phyloP scores from a whole-genome alignment of 108 stramenopile genomes.

The Cyclostephanos invisitatus region DNA sequence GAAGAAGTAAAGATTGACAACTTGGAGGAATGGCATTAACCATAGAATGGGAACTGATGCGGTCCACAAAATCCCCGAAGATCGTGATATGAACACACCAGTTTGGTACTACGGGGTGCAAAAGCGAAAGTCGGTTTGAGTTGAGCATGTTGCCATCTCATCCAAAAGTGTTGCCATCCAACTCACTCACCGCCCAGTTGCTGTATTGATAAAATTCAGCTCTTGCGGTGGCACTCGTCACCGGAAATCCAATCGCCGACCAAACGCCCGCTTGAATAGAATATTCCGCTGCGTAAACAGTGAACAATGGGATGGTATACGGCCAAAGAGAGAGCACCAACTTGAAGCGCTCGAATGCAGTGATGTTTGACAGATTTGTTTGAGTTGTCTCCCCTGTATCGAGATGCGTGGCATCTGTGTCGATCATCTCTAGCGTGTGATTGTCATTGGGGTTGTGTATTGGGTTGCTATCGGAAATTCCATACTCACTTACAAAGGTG shows the following conservation, averaged over 20 bases:
- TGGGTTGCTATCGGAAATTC: neutral
- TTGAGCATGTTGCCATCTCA: neutral
- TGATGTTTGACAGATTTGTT: slow-evolving; percentile 24
- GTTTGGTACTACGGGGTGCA: slow-evolving; percentile 53
- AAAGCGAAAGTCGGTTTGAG: neutral
- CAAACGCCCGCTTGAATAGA: slow-evolving; percentile 63
- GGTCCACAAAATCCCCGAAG: slow-evolving; percentile 57
- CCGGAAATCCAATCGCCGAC: slow-evolving; percentile 82
- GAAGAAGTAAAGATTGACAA: slow-evolving; percentile 68
- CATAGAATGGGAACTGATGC: slow-evolving; percentile 59
- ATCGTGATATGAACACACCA: slow-evolving; percentile 78
- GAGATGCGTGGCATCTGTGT: slow-evolving; percentile 4
- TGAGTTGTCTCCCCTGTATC: slow-evolving; percentile 1
- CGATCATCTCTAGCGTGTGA: slow-evolving; percentile 26
- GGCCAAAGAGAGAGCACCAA: slow-evolving; percentile 60
- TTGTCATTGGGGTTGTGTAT: neutral
- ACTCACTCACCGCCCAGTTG: slow-evolving; percentile 56
- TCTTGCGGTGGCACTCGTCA: slow-evolving; percentile 44
- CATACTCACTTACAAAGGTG: neutral
- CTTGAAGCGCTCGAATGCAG: slow-evolving; percentile 33
- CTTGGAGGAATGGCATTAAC: slow-evolving; percentile 74
- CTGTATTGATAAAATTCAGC: slow-evolving; percentile 69
- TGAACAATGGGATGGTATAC: slow-evolving; percentile 76
- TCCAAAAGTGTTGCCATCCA: neutral
- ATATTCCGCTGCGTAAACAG: slow-evolving; percentile 81